These are phyloP conservation scores for Simplicillium sp. DNA, from an alignment of 2,329 filamentous ascomycete genomes.

Conservation along the genomic window DNA sequence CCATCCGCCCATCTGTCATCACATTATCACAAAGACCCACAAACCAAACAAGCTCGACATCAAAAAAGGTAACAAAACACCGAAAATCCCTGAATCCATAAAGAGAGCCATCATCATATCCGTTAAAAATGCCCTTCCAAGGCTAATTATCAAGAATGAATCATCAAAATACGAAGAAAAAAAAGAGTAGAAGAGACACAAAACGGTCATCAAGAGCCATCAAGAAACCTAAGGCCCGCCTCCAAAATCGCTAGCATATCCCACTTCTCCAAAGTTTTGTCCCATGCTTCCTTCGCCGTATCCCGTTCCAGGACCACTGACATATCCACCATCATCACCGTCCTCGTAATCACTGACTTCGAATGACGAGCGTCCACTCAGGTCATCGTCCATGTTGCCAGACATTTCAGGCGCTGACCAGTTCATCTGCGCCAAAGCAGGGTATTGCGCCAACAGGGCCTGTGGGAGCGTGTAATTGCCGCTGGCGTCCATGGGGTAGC, in stretches of 20 bases:
- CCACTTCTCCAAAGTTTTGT: conserved; percentile 45
- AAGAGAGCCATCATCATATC: too few species aligned
- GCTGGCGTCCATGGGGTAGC: conserved; percentile 46
- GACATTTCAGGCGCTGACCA: conserved; percentile 62
- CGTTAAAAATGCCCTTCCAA: too few species aligned
- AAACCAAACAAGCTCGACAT: too few species aligned
- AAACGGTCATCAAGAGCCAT: background rate
- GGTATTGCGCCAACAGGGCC: conserved; percentile 83
- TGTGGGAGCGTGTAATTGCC: conserved; percentile 67
- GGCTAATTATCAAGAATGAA: too few species aligned
- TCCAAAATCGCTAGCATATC: conserved; percentile 43
- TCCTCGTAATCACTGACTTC: conserved; percentile 73
- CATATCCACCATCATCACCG: conserved; percentile 60
- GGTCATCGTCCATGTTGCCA: conserved; percentile 63
- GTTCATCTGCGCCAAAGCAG: conserved; percentile 80
- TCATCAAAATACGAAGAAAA: too few species aligned
- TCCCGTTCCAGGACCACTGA: conserved; percentile 52
- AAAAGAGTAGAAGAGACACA: background rate
- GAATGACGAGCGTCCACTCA: conserved; percentile 73
- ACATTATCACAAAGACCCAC: too few species aligned
- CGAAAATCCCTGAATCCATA: too few species aligned
- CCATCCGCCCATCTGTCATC: too few species aligned
- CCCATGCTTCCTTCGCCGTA: conserved; percentile 47
- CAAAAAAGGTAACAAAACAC: too few species aligned
- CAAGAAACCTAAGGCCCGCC: conserved; percentile 18